Conservation (phyloP, 1,139 yeast species). For the Torulaspora pretoriensis region DNA sequence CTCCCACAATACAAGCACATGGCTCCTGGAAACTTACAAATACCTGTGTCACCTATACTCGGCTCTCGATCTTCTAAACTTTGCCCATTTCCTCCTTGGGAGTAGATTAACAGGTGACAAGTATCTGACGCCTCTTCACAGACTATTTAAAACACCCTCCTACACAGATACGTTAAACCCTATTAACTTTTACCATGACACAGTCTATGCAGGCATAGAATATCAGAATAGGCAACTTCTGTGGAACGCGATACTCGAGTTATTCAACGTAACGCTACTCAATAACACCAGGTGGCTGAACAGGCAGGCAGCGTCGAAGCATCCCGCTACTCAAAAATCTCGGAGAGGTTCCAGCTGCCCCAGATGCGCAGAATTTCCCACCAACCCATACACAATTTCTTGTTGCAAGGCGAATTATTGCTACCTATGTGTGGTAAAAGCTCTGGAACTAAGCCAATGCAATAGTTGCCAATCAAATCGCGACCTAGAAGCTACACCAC, state of each 20-base stretch:
- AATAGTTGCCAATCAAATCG: slow-evolving; percentile 11
- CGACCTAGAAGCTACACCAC: slow-evolving; percentile 7
- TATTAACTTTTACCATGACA: slow-evolving; percentile 20
- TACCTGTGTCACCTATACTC: slow-evolving; percentile 12
- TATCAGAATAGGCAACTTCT: slow-evolving; percentile 32
- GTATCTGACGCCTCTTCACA: slow-evolving; percentile 20
- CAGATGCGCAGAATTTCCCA: slow-evolving; percentile 23
- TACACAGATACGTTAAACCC: slow-evolving; percentile 4
- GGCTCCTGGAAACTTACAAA: slow-evolving; percentile 7
- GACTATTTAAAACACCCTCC: slow-evolving; percentile 15
- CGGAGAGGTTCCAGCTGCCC: slow-evolving; percentile 13
- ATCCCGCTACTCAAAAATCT: background rate
- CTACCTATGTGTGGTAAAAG: slow-evolving; percentile 24
- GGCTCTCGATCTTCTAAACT: slow-evolving; percentile 18
- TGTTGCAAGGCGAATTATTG: slow-evolving; percentile 27
- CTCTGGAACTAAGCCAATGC: slow-evolving; percentile 22
- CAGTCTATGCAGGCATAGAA: slow-evolving; percentile 25
- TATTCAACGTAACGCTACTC: slow-evolving; percentile 24
- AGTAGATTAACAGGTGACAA: slow-evolving; percentile 1
- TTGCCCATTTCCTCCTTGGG: slow-evolving; percentile 16
- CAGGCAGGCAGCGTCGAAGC: background rate
- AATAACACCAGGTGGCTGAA: slow-evolving; percentile 17
- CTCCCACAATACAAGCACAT: background rate
- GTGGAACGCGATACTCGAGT: slow-evolving; percentile 32
- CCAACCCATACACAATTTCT: slow-evolving; percentile 22